Base-by-base conservation (phyloP, 2,329 filamentous ascomycete genomes). In the Xylaria sp. region DNA sequence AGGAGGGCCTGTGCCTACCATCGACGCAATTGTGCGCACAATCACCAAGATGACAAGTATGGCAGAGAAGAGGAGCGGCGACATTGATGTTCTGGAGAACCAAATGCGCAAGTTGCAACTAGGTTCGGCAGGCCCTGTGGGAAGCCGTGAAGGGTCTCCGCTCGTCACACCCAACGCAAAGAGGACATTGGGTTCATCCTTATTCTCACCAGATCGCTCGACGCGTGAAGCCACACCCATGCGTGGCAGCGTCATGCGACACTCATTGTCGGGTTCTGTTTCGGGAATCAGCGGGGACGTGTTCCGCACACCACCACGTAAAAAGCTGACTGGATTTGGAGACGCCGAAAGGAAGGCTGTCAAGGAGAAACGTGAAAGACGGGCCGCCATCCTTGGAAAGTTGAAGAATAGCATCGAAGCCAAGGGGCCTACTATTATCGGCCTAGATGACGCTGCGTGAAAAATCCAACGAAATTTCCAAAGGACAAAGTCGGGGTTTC, bases 21-120 rank as follows among this genome's bases (percentile, higher is more conserved):
- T 98, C 10, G 96, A 98, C 75, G 93, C 93, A 0, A 93, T 99
- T 23, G 91, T 94, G 73, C 93, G 92, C 68, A 99, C 96, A 0
- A 97, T 99, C 72, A 85, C 86, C 66, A 97, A 96, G 77, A 94
- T 99, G 92, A 98, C 94, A 40, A 88, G 85, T 68, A 95, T 98
- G 91, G 92, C 92, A 0, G 93, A 98, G 84, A 93, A 93, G 82
- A 92, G 93, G 78, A 96, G 92, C 77, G 93, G 91, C 66, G 95
- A 98, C 75, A 90, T 99, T 61, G 93, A 97, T 78, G 89, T 97
- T 6, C 86, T 98, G 37, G 96, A 98, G 81, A 88, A 90, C 57
- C 93, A 97, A 78, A 89, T 99, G 82, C 90, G 92, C 68, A 93
- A 90, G 78, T 81, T 97, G 25, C 86, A 87, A 6, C 80, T 93